Evolutionary conservation across 345 rosid species (phyloP), one percentile per base, ranked within the genome.

Genomic region (Sisymbrium irio): DNA sequence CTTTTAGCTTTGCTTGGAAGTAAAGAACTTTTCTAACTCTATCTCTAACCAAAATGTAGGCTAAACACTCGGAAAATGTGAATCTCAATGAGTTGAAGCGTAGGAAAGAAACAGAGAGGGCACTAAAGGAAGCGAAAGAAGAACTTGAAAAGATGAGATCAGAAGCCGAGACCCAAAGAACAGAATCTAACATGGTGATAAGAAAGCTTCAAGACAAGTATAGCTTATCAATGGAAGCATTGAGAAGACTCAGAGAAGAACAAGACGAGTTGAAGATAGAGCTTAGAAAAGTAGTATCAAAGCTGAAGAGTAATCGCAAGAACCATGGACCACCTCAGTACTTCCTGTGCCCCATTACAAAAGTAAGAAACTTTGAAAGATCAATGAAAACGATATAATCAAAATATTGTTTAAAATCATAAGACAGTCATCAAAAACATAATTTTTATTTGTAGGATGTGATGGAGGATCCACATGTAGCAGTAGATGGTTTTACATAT

Each of bases 271-370:
- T 91, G 79, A 84, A 81, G 74, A 71, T 77, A 70, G 87, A 83
- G 78, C 91, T 89, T 35, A 84, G 63, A 77, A 86, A 86, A 79
- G 87, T 85, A 79, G 87, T 85, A 12, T 90, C 85, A 79, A 87
- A 86, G 77, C 83, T 84, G 75, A 80, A 86, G 78, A 81, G 71
- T 72, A 81, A 82, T 71, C 19, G 20, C 47, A 59, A 15, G 10
- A 13, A 60, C 50, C 18, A 12, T n/a, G 74, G 58, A 58, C 57
- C 46, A 5, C 74, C 74, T 58, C 57, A 45, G 17, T 84, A 84
- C 75, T 92, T 83, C 57, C 80, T 83, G 30, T 89, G 97, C 65
- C 96, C 96, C 65, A 86, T 91, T 44, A 84, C 86, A 62, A 85
- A 78, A 82, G 97, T 82, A 70, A 74, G 37, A 22, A n/a, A 35